Evolutionary conservation across 2,329 filamentous ascomycete genomes (phyloP).

Genomic region (Penicillium sp.): DNA sequence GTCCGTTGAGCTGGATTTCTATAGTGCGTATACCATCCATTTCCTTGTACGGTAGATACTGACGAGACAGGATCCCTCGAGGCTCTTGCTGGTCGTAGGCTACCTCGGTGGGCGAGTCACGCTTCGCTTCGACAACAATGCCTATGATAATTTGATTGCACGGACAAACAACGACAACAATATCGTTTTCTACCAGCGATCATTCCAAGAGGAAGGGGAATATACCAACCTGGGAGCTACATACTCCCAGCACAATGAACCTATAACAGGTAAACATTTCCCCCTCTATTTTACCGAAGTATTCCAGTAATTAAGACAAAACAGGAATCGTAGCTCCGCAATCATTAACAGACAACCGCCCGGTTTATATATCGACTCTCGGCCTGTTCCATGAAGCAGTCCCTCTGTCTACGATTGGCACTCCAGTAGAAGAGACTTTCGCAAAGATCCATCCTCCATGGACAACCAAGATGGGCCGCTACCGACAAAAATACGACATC

Average conservation of each 20-base stretch:
- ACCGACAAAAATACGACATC: constrained; percentile 45
- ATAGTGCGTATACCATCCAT: constrained; percentile 21
- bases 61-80: constrained; percentile 20
- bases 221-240: constrained; percentile 10
- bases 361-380: constrained; percentile 28
- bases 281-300: background rate
- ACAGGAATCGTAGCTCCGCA: constrained; percentile 22
- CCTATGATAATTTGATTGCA: constrained; percentile 20
- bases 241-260: constrained; percentile 25
- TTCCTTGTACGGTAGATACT: background rate
- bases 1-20: constrained; percentile 30
- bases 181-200: constrained; percentile 17
- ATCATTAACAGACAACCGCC: constrained; percentile 17
- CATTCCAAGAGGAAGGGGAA: constrained; percentile 19
- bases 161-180: background rate
- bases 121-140: constrained; percentile 14
- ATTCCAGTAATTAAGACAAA: constrained; percentile 11
- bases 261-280: constrained; percentile 29
- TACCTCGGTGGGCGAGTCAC: constrained; percentile 23
- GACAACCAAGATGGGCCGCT: constrained; percentile 27
- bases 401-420: constrained; percentile 7
- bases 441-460: constrained; percentile 19
- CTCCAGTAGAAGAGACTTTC: constrained; percentile 6
- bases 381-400: constrained; percentile 23
- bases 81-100: constrained; percentile 23